Conservation (phyloP, 768 basidiomycete species). For the Butyriboletus loyo region DNA sequence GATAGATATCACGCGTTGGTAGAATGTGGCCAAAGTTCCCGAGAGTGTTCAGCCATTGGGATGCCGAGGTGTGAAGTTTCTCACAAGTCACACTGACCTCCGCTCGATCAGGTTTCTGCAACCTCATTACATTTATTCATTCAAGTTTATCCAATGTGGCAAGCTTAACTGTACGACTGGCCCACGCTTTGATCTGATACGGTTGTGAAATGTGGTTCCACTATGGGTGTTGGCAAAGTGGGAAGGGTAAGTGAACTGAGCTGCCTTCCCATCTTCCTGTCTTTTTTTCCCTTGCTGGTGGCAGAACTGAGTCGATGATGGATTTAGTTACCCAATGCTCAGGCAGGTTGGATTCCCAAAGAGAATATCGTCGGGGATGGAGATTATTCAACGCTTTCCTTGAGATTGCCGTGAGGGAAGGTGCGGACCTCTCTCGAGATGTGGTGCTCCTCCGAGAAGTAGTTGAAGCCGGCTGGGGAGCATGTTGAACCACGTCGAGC, state of each 20-base stretch:
- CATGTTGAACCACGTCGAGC: background rate
- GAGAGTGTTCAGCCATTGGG: conserved; percentile 14
- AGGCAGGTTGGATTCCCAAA: conserved; percentile 31
- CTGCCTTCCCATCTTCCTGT: background rate
- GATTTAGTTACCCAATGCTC: conserved; percentile 24
- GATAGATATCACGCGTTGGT: background rate
- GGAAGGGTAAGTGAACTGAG: conserved; percentile 26
- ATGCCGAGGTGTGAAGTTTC: conserved; percentile 20
- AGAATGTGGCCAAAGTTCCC: conserved; percentile 17
- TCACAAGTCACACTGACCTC: too few relatives aligned
- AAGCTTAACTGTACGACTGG: background rate
- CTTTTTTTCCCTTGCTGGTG: background rate
- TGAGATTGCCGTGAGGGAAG: conserved; percentile 16
- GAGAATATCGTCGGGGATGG: conserved; percentile 25
- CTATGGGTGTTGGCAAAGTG: conserved; percentile 44
- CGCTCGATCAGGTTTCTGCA: background rate
- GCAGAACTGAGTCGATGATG: background rate
- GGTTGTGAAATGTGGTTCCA: conserved; percentile 51
- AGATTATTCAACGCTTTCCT: conserved; percentile 17
- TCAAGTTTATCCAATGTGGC: conserved; percentile 36
- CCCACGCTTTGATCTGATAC: background rate
- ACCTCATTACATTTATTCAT: background rate
- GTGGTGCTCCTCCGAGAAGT: conserved; percentile 27
- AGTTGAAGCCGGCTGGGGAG: conserved; percentile 14
- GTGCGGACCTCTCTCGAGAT: conserved; percentile 12